Conservation (phyloP, 1,284 basidiomycete species). For the Calocybe gambosa region DNA sequence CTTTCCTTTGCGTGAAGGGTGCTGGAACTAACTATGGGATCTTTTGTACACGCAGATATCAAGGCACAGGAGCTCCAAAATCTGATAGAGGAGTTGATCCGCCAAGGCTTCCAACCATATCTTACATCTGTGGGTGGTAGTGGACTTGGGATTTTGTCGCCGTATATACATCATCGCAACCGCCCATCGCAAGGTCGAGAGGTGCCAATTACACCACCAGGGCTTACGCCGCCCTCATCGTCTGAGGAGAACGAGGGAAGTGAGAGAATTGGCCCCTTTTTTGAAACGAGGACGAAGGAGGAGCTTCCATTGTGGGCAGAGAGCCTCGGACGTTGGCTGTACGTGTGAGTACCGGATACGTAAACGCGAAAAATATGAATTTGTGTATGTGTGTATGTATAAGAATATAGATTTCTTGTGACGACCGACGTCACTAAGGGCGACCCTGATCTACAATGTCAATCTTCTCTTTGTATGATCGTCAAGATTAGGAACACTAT, state of each 20-base stretch:
- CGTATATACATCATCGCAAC: conserved; percentile 42
- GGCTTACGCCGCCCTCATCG: conserved; percentile 25
- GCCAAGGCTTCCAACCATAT: conserved; percentile 79
- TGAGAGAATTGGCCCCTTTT: conserved; percentile 38
- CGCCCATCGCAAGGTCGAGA: conserved; percentile 18
- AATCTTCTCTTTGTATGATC: conserved; percentile 19
- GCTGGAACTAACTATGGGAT: background rate
- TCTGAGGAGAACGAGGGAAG: conserved; percentile 6
- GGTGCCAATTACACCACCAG: conserved; percentile 47
- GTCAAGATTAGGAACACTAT: conserved; percentile 16
- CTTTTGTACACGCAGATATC: conserved; percentile 47
- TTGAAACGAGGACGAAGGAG: conserved; percentile 38
- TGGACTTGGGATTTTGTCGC: conserved; percentile 81
- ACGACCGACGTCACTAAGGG: background rate
- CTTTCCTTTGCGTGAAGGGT: conserved; percentile 3
- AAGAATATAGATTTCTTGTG: background rate
- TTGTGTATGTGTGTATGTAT: background rate
- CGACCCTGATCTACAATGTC: conserved; percentile 20
- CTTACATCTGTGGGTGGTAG: conserved; percentile 90
- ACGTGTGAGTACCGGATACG: conserved; percentile 35
- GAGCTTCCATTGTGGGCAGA: conserved; percentile 57
- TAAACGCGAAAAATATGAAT: background rate
- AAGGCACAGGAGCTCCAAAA: conserved; percentile 47
- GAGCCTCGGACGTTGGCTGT: conserved; percentile 56
- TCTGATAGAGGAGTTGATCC: conserved; percentile 55